phyloP scores from a whole-genome alignment of 305 asterid species.

The Fraxinus greggii region DNA sequence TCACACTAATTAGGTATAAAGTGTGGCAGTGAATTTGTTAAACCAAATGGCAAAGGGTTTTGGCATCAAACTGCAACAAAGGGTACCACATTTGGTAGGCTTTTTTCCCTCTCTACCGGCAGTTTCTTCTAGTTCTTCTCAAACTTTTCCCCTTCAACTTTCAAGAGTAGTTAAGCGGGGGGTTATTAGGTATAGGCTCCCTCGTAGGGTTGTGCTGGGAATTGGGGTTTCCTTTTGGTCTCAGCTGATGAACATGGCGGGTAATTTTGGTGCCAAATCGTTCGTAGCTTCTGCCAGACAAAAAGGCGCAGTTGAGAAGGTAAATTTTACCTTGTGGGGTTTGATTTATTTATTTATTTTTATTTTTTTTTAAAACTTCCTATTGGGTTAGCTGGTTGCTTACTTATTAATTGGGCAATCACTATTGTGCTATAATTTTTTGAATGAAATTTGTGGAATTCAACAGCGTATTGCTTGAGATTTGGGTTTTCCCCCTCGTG shows the following conservation, averaged over 20 bases:
- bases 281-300: conserved; percentile 79
- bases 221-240: conserved; percentile 61
- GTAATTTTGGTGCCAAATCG: conserved; percentile 45
- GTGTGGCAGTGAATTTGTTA: background rate
- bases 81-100: conserved; percentile 36
- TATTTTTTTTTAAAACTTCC: background rate
- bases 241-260: conserved; percentile 59
- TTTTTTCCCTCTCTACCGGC: conserved; percentile 27
- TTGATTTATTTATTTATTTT: background rate
- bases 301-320: conserved; percentile 66
- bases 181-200: conserved; percentile 29
- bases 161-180: conserved; percentile 23
- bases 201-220: conserved; percentile 61
- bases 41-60: conserved; percentile 41
- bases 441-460: background rate
- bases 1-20: background rate
- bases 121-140: conserved; percentile 27
- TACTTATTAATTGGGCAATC: background rate
- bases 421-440: background rate
- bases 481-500: background rate
- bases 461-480: background rate
- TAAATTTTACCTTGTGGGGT: conserved; percentile 7
- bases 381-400: background rate
- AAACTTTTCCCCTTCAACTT: conserved; percentile 11
- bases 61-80: conserved; percentile 38